Conservation (phyloP, 306 rosid species). For the Astragalus glycyphyllos region DNA sequence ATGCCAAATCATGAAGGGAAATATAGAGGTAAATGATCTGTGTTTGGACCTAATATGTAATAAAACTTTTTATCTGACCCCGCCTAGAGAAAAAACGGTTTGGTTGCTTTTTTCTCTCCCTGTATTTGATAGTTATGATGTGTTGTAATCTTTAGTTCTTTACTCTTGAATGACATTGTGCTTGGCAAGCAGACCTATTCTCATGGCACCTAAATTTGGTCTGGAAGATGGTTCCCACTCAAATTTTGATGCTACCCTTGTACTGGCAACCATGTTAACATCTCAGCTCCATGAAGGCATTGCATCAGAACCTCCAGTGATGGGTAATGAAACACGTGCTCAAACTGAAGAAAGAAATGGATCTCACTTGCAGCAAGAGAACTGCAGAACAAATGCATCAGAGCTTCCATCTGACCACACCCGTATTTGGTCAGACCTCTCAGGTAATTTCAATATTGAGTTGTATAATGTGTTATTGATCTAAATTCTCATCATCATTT, state of each 20-base stretch:
- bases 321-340: constrained; percentile 48
- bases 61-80: not conserved
- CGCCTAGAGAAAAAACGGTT: not conserved
- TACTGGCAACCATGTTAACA: constrained; percentile 90
- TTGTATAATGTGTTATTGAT: constrained; percentile 21
- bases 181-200: constrained; percentile 76
- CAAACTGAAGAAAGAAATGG: constrained; percentile 62
- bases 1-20: not conserved
- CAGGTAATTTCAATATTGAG: constrained; percentile 59
- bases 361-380: constrained; percentile 56
- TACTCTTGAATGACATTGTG: constrained; percentile 35
- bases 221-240: constrained; percentile 78
- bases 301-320: constrained; percentile 66
- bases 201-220: constrained; percentile 91
- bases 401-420: constrained; percentile 91
- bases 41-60: not conserved
- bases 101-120: not conserved
- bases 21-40: not conserved
- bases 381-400: constrained; percentile 60
- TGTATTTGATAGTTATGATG: constrained; percentile 26
- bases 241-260: constrained; percentile 91
- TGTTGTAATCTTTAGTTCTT: constrained; percentile 30
- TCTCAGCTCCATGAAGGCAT: constrained; percentile 73
- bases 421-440: constrained; percentile 93
- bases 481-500: constrained; percentile 37